Base-by-base conservation (phyloP, 805 yeast species). In the Candida berthetii region DNA sequence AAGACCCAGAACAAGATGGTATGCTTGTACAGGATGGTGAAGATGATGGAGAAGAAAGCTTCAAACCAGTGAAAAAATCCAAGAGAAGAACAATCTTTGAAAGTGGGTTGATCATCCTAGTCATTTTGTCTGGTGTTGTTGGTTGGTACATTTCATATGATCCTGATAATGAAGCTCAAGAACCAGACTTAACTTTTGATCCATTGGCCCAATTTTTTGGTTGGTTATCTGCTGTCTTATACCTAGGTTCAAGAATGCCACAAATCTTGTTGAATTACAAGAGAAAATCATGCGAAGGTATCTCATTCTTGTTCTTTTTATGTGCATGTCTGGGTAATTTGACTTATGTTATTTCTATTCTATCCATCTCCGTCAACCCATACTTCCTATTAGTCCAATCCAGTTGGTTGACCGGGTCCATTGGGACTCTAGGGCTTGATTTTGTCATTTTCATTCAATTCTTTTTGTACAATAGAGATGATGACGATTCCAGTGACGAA, bases 271-370 rank as follows among this genome's bases (percentile, higher is more conserved):
- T 91, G 46, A 93, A 93, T 64, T 87, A 73, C 57, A 72, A 82
- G 59, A 75, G 97, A 56, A 90, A 89, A 64, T 84, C 95, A 2
- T 89, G 96, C 59, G 98, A 93, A 47, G 98, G 98, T 19, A 85
- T 91, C 38, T 87, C 96, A 10, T 87, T 93, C 56, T 72, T 91
- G 71, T 91, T 93, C 64, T 91, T 91, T 65, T 66, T 93, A 18
- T 91, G 93, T 71, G 98, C 99, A 17, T 89, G 96, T 60, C 67
- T 91, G 42, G 99, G 99, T 37, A 93, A 91, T 60, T 68, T 86
- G 55, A 87, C 96, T 1, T 93, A 89, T 53, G 96, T 93, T 33
- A 74, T 86, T 13, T 84, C 95, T 10, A 91, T 91, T 40, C 66
- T 91, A 38, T 76, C 85, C 36, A 82, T 85, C 34, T 86, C 88